Conservation (phyloP, 2,329 filamentous ascomycete species). For the Thermochaetoides dissita region DNA sequence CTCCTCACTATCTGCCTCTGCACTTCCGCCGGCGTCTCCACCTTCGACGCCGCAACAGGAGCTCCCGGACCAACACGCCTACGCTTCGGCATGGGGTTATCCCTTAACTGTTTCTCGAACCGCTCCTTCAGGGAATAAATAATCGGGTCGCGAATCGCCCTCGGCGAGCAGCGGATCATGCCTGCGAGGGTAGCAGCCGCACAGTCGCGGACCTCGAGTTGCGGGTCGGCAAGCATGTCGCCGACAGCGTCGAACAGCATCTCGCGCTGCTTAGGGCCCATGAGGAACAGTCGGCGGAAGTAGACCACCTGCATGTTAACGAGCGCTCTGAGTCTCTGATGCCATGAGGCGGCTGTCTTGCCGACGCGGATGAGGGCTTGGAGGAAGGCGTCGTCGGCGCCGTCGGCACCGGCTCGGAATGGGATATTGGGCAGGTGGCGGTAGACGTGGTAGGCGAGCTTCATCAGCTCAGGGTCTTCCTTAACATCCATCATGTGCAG, state of each 20-base stretch:
- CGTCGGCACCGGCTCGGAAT: slow-evolving; percentile 73
- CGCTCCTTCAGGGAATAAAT: slow-evolving; percentile 62
- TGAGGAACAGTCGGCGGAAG: slow-evolving; percentile 88
- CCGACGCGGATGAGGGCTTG: slow-evolving; percentile 78
- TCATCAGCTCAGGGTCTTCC: slow-evolving; percentile 90
- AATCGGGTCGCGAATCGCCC: slow-evolving; percentile 61
- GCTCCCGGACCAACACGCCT: slow-evolving; percentile 20
- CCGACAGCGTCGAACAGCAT: slow-evolving; percentile 84
- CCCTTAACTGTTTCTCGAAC: slow-evolving; percentile 63
- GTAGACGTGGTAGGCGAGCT: slow-evolving; percentile 91
- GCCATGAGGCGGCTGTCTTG: slow-evolving; percentile 73
- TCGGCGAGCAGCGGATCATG: slow-evolving; percentile 93
- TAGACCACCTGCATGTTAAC: slow-evolving; percentile 99
- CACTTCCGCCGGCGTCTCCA: slow-evolving; percentile 54
- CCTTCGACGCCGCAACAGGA: slow-evolving; percentile 31
- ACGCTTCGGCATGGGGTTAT: slow-evolving; percentile 76
- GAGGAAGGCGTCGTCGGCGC: slow-evolving; percentile 67
- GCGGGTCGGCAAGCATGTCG: slow-evolving; percentile 80
- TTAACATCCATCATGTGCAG: slow-evolving; percentile 99
- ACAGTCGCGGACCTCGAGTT: slow-evolving; percentile 86
- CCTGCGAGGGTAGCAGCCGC: slow-evolving; percentile 88
- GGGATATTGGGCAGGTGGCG: slow-evolving; percentile 91
- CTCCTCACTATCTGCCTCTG: slow-evolving; percentile 68
- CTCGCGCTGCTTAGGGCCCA: slow-evolving; percentile 59
- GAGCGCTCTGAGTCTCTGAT: slow-evolving; percentile 83